These are phyloP conservation scores for Plectosphaerella sp. DNA, from an alignment of 2,329 filamentous ascomycete species.

Conservation along the genomic window DNA sequence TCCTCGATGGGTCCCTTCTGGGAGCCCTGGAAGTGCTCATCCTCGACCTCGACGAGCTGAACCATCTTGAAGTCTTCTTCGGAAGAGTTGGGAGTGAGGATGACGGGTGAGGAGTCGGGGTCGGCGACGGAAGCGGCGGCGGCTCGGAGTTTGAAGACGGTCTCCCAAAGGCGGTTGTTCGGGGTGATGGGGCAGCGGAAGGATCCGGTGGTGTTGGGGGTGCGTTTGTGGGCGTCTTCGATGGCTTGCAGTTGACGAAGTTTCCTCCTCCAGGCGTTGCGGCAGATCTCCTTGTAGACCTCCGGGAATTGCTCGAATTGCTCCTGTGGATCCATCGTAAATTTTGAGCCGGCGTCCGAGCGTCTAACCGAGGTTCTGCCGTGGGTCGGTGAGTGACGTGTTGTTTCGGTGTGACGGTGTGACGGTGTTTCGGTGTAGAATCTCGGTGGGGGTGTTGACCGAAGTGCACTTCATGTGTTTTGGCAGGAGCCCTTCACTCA, in stretches of 20 bases:
- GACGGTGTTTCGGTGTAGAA: too few relatives aligned
- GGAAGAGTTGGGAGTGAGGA: not conserved
- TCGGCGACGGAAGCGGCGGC: not conserved
- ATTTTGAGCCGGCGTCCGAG: not conserved
- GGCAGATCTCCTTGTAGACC: not conserved
- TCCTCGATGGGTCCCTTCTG: constrained; percentile 71
- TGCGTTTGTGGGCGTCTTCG: not conserved
- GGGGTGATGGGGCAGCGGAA: not conserved
- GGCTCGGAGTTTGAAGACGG: not conserved
- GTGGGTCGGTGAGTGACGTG: too few relatives aligned
- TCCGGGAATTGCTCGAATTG: not conserved
- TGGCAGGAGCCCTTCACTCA: too few relatives aligned
- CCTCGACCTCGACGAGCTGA: constrained; percentile 92
- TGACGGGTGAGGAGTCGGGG: not conserved
- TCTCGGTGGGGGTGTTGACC: too few relatives aligned
- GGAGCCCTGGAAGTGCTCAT: constrained; percentile 82
- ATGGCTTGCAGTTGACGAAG: not conserved
- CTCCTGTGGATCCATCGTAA: constrained; percentile 2
- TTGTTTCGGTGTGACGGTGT: too few relatives aligned
- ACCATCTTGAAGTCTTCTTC: constrained; percentile 65
- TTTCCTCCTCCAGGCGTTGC: not conserved
- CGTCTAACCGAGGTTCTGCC: not conserved
- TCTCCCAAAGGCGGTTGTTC: not conserved
- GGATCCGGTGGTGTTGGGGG: not conserved
- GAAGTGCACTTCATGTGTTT: too few relatives aligned